Conservation (phyloP, 129 eudicot species). For the Kitagawia praeruptora region DNA sequence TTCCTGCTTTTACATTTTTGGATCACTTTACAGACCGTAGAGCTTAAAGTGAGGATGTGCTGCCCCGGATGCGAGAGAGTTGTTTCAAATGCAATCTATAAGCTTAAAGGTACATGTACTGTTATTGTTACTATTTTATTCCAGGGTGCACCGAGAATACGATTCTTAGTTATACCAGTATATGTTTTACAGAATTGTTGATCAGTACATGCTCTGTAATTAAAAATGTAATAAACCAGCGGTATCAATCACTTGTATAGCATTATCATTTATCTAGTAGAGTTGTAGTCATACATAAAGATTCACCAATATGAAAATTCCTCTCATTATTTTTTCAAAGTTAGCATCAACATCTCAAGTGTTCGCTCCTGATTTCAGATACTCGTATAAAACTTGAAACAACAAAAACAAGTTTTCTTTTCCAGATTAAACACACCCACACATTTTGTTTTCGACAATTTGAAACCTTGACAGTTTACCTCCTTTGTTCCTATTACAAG, state of each 20-base stretch:
- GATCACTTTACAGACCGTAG: constrained; percentile 55
- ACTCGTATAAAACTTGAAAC: not conserved
- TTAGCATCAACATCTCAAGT: too few relatives aligned
- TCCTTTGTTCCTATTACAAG: too few relatives aligned
- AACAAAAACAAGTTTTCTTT: not conserved
- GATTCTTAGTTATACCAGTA: not conserved
- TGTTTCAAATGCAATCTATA: constrained; percentile 70
- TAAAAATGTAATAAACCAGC: not conserved
- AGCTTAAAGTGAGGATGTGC: constrained; percentile 96
- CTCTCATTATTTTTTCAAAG: not conserved
- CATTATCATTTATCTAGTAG: not conserved
- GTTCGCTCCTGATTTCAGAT: too few relatives aligned
- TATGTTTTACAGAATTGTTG: not conserved
- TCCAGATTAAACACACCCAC: not conserved
- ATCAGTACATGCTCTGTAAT: not conserved
- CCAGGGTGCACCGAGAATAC: not conserved
- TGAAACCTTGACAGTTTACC: not conserved
- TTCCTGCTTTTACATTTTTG: not conserved
- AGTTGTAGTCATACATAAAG: not conserved
- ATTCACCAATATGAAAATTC: not conserved
- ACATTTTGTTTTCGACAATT: not conserved
- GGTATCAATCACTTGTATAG: not conserved
- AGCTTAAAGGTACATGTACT: constrained; percentile 69
- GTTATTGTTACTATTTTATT: not conserved
- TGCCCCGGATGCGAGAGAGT: constrained; percentile 95